These are phyloP conservation scores for Leishmania turanica DNA, from an alignment of 208 protist species.

Conservation along the genomic window DNA sequence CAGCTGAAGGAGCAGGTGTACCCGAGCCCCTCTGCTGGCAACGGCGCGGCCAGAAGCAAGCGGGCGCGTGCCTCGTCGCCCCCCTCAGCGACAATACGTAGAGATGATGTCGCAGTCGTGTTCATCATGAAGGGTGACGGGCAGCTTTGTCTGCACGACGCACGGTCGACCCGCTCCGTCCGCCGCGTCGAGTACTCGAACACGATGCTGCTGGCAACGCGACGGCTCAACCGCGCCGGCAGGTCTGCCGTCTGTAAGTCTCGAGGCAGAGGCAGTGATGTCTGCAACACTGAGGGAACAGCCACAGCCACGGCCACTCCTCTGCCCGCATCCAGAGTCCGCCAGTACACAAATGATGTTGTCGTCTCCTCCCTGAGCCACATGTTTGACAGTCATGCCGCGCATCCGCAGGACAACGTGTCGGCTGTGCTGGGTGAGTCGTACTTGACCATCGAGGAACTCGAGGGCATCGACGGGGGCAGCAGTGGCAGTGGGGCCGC, in stretches of 20 bases:
- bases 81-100: not conserved
- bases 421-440: conserved; percentile 30
- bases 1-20: conserved; percentile 10
- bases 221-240: conserved; percentile 17
- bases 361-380: conserved; percentile 39
- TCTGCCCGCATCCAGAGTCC: not conserved
- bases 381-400: conserved; percentile 55
- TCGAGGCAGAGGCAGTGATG: not conserved
- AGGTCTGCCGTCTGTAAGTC: not conserved
- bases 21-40: not conserved
- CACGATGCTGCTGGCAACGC: conserved; percentile 54
- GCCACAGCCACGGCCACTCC: not conserved
- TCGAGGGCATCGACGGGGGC: conserved; percentile 26
- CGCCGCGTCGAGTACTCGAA: conserved; percentile 87
- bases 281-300: not conserved
- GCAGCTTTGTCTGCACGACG: conserved; percentile 44
- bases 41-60: not conserved
- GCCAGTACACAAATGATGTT: conserved; percentile 26
- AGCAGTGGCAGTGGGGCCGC: not conserved
- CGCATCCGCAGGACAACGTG: conserved; percentile 36
- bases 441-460: conserved; percentile 50
- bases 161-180: conserved; percentile 35
- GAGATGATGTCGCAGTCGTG: conserved; percentile 14
- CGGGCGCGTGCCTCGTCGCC: not conserved
- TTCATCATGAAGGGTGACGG: conserved; percentile 52